phyloP scores from a whole-genome alignment of 176 grass and related monocot genomes.

The Lolium multiflorum region DNA sequence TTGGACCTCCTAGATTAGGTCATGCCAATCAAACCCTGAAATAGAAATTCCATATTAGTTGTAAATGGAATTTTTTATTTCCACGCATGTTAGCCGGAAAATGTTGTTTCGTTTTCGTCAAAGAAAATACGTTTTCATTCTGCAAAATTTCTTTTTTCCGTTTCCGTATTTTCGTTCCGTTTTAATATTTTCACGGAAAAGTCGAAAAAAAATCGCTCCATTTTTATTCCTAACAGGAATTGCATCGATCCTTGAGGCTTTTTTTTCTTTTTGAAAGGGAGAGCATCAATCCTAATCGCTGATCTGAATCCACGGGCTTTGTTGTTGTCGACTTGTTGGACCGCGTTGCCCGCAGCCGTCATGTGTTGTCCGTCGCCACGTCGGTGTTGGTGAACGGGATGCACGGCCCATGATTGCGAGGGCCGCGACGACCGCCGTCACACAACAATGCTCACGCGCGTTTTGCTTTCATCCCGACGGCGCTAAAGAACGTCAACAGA shows the following conservation, averaged over 20 bases:
- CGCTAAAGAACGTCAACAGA: not conserved
- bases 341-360: not conserved
- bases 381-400: not conserved
- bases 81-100: no score
- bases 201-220: no score
- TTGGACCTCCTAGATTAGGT: no score
- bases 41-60: no score
- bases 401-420: not conserved
- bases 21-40: no score
- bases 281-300: not conserved
- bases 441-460: not conserved
- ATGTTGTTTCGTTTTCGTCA: no score
- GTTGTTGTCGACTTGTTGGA: not conserved
- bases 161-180: no score
- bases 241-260: not conserved
- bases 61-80: no score
- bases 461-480: not conserved
- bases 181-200: no score
- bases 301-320: conserved; percentile 1
- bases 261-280: not conserved
- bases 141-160: no score
- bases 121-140: no score
- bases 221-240: not conserved
- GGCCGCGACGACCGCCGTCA: not conserved
- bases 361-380: not conserved